Evolutionary conservation across 129 eudicot species (phyloP), one percentile per base, ranked within the genome.

Genomic region (Cynara cardunculus): DNA sequence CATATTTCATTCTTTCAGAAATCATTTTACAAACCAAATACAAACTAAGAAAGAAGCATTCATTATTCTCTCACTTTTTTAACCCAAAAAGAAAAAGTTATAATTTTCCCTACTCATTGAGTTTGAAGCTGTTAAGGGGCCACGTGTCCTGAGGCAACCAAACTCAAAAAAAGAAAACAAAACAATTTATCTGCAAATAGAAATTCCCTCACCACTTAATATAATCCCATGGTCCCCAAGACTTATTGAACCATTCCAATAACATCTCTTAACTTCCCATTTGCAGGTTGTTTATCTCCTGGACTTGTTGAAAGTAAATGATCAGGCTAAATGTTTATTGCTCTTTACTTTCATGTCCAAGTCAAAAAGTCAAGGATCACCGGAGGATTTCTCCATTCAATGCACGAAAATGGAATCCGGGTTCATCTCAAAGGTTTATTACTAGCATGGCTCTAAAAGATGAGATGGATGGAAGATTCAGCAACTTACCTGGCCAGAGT

Each of bases 401-500:
- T 59, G 68, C 78, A 74, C 80, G 5, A 2, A 49, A 27, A 85
- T 31, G 78, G 78, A 72, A 71, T 25, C 73, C 70, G 32, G 69
- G 78, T 19, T 72, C 84, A 80, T 69, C 73, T 7, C 82, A 80
- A 34, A 34, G 87, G 75, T 74, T 90, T 56, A 66, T 86, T 30
- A 85, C 78, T 26, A 83, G 72, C 24, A 91, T 73, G 86, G 98
- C 99, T 24, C 72, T 92, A 27, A 89, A 83, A 86, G 97, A 92
- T 81, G 99, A 86, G 79, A 88, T 87, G 89, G 86, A 92, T 76
- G 82, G 82, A 27, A 68, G 65, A 46, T 85, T 67, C 79, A 86
- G 90, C 32, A 86, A 89, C 68, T 75, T 89, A 74, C 97, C 97
- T 2, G 93, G 98, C 72, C 94, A 80, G 53, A 89, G 92, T 41